Evolutionary conservation across 495 filamentous ascomycete species (phyloP).

Genomic region (Trichocladium uniseriatum): DNA sequence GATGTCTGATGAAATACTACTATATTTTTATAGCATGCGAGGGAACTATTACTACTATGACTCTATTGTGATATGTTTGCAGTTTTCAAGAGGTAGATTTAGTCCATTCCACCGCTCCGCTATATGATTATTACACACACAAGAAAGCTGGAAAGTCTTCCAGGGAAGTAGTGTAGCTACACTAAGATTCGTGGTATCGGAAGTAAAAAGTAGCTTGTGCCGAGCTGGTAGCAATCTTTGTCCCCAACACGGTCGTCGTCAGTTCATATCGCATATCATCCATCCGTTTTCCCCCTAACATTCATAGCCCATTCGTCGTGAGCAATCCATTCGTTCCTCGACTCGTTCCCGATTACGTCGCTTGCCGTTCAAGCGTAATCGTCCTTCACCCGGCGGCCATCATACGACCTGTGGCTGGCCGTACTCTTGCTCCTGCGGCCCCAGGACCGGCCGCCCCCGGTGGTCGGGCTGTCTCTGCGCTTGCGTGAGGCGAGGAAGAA

Average conservation of each 20-base stretch:
- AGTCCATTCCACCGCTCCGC: too few species aligned
- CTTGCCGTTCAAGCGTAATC: constrained; percentile 48
- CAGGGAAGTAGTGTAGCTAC: neutral
- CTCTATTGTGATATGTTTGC: too few species aligned
- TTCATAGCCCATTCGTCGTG: neutral
- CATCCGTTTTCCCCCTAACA: too few species aligned
- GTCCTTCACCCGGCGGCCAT: constrained; percentile 54
- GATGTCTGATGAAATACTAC: too few species aligned
- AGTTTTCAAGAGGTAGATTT: too few species aligned
- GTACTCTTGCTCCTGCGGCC: constrained; percentile 30
- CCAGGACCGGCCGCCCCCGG: constrained; percentile 2
- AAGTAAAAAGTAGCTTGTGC: neutral
- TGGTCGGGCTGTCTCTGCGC: neutral
- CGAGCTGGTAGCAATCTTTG: neutral
- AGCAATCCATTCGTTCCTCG: too few species aligned
- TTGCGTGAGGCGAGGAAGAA: constrained; percentile 50
- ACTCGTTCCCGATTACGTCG: too few species aligned
- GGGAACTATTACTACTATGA: too few species aligned
- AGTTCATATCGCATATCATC: neutral
- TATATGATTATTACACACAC: too few species aligned
- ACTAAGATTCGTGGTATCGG: neutral
- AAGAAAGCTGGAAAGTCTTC: neutral
- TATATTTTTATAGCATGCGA: too few species aligned
- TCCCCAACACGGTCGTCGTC: neutral
- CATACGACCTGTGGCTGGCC: constrained; percentile 34